These are phyloP conservation scores for Umbellularia californica DNA, from an alignment of 164 flowering plant species.

Conservation along the genomic window DNA sequence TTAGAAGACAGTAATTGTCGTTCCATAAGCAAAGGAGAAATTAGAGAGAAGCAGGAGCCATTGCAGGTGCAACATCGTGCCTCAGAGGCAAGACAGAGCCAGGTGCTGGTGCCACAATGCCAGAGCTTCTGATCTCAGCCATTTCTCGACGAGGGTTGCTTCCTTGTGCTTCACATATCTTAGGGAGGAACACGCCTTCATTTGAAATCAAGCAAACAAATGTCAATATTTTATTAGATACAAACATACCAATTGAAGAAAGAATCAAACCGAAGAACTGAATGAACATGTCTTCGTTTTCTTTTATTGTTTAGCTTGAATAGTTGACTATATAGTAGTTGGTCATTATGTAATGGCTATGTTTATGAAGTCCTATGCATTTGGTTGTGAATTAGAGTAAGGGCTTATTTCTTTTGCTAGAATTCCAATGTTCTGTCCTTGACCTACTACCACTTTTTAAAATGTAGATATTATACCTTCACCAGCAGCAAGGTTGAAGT, in stretches of 20 bases:
- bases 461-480: slow-evolving; percentile 40
- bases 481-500: slow-evolving; percentile 73
- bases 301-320: not conserved
- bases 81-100: not conserved
- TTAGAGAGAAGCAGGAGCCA: too few relatives aligned
- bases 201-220: not conserved
- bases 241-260: not conserved
- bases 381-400: too few relatives aligned
- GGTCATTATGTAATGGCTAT: not conserved
- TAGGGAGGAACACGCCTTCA: slow-evolving; percentile 63
- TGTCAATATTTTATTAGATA: not conserved
- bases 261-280: not conserved
- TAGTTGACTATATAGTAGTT: not conserved
- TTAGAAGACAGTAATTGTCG: too few relatives aligned
- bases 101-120: slow-evolving; percentile 43
- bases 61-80: not conserved
- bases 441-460: too few relatives aligned
- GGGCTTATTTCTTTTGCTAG: too few relatives aligned
- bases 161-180: slow-evolving; percentile 42
- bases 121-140: slow-evolving; percentile 65
- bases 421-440: not conserved
- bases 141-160: slow-evolving; percentile 35
- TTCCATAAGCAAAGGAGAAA: too few relatives aligned
- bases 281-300: not conserved
- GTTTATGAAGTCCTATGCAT: too few relatives aligned